Evolutionary conservation across 768 basidiomycete genomes (phyloP), one percentile per base, ranked within the genome.

Genomic region (Megacollybia marginata): DNA sequence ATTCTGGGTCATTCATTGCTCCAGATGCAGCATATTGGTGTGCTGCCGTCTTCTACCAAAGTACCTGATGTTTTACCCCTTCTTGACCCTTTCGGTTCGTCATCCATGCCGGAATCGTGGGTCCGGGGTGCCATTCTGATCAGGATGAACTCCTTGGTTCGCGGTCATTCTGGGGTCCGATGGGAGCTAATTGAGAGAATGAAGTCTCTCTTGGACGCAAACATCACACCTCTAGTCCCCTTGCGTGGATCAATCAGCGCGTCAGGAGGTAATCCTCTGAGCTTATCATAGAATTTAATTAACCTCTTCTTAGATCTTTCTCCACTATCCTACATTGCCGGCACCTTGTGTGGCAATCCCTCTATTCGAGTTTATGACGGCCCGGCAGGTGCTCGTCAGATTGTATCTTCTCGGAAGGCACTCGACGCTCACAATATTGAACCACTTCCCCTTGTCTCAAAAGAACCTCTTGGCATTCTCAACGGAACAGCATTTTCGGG

Each of bases 91-190:
- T 62, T 84, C 11, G 66, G 75, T 10, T 77, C 81, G 10, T 76
- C 78, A 31, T 80, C 76, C 52, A 92, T 93, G 88, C 90, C 91
- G 4, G 83, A 88, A 52, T 70, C 87, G 2, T 92, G 92, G 87
- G 89, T 92, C 32, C 83, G 91, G 48, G 91, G 85, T 11, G 88
- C 91, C 1, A 90, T 93, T 58, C 67, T 91, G 9, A 75, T 94
- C 57, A 87, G 91, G 55, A 85, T 89, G 75, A 94, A 93, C 65
- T 91, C 88, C 4, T 79, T 94, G 40, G 82, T 91, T 48, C 83
- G 91, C 6, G 91, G 90, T 0, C 92, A 93, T 66, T 91, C 88
- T 18, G 92, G 87, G 33, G 81, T 94, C 11, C 78, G 90, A 34
- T 83, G 83, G 77, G 80, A 84, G 52, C 77, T 93, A 46, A 78